Evolutionary conservation across 2,329 filamentous ascomycete species (phyloP), one percentile per base, ranked within the genome.

Genomic region (Bretziella fagacearum): DNA sequence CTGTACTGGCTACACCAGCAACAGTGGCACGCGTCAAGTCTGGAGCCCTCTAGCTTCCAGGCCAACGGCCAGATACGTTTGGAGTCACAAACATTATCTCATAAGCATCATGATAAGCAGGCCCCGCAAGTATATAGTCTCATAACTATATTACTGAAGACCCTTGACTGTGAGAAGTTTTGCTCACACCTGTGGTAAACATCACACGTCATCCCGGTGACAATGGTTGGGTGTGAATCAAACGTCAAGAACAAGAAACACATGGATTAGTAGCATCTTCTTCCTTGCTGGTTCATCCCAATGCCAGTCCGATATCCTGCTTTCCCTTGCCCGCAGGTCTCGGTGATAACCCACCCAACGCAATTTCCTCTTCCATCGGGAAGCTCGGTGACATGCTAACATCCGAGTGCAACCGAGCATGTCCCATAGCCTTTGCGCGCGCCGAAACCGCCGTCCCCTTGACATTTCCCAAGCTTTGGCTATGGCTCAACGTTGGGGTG

Each of bases 271-370:
- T n/a, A 10, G 18, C 11, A 22, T 17, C 35, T 20, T 36, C 35
- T 39, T 3, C 27, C 27, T n/a, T 30, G 10, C 26, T 35, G n/a
- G n/a, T 49, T 69, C 62, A 74, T n/a, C 70, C 70, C 46, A 74
- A 67, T 2, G 71, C 71, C 23, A 67, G 63, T 4, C 71, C 71
- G 58, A 74, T 74, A 40, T 68, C 64, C 8, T 63, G 64, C 6
- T 46, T 49, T n/a, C 32, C 15, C 35, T 46, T 48, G 11, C 29
- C 32, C 8, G 65, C 56, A 10, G 69, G 69, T 6, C 68, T 65
- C 2, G 71, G 69, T 17, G 70, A 69, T 4, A 73, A 56, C 2
- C 66, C 69, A 4, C 62, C 65, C 6, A 65, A 52, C 15, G 61
- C 58, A 32, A 61, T 54, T 6, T 74, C 66, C 10, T 50, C 48